Percentiles rank a stretch among this genome's conserved stretches.
phyloP scores from a whole-genome alignment of 352 stramenopile genomes.

The Phytophthora melonis region DNA sequence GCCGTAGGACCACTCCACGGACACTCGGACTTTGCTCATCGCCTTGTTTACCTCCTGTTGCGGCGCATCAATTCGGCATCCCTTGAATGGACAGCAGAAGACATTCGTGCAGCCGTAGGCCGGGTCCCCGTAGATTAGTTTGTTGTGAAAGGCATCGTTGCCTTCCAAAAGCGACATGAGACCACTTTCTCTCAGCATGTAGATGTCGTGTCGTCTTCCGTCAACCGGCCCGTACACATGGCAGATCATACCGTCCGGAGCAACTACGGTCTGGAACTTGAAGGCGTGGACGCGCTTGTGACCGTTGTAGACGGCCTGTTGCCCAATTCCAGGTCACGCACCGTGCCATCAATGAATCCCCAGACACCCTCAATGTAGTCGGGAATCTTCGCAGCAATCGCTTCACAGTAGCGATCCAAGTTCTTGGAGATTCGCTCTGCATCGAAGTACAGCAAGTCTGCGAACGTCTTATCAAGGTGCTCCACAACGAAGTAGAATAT shows the following conservation, averaged over 20 bases:
- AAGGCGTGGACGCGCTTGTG: not conserved
- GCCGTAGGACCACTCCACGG: not conserved
- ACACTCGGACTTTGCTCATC: not conserved
- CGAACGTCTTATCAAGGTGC: not conserved
- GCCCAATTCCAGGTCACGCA: not conserved
- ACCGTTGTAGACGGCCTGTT: not conserved
- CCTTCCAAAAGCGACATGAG: not conserved
- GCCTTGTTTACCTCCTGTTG: not conserved
- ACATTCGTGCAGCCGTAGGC: not conserved
- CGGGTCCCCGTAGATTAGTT: too few species aligned
- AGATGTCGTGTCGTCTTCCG: not conserved
- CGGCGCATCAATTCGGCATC: not conserved
- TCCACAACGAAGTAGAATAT: not conserved
- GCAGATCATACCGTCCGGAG: not conserved
- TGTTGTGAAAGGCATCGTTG: not conserved
- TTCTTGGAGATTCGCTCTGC: not conserved
- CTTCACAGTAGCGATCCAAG: not conserved
- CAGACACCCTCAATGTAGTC: not conserved
- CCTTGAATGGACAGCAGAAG: not conserved
- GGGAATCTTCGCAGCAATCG: not conserved
- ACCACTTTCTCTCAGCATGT: not conserved
- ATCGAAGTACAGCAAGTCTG: not conserved
- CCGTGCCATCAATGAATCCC: not conserved
- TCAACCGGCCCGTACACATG: not conserved
- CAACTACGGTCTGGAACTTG: not conserved